Conservation (phyloP, 169 alveolate genomes). For the Eimeria sp. region DNA sequence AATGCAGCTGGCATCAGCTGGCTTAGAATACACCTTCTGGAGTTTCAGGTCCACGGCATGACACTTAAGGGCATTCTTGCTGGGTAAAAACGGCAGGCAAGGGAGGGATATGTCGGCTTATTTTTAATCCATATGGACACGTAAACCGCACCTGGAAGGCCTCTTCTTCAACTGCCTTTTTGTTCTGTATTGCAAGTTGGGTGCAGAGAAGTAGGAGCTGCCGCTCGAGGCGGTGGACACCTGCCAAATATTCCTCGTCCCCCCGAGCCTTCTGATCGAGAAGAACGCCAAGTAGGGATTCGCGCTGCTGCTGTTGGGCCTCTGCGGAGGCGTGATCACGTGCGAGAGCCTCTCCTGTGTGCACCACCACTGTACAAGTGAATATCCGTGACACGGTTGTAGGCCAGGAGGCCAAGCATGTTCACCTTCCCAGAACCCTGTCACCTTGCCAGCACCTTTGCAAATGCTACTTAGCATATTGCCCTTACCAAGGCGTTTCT, state of each 20-base stretch:
- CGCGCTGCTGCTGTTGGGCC: slow-evolving; percentile 61
- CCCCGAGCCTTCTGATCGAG: slow-evolving; percentile 62
- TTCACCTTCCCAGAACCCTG: neutral
- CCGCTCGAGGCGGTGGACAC: slow-evolving; percentile 66
- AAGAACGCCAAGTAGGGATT: slow-evolving; percentile 32
- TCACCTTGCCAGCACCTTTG: no score
- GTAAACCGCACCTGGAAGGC: slow-evolving; percentile 28
- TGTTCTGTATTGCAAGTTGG: slow-evolving; percentile 52
- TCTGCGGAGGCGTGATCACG: slow-evolving; percentile 26
- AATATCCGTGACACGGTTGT: neutral
- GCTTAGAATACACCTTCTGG: no score
- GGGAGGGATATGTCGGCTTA: neutral
- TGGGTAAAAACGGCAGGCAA: neutral
- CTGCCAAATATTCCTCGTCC: slow-evolving; percentile 57
- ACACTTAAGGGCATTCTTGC: neutral
- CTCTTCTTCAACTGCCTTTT: slow-evolving; percentile 43
- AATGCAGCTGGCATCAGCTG: neutral
- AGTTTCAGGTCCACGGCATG: no score
- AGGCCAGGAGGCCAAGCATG: neutral
- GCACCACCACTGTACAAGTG: neutral
- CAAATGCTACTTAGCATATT: neutral
- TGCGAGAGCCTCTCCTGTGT: slow-evolving; percentile 34
- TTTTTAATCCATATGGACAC: neutral
- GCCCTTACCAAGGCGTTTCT: slow-evolving; percentile 40
- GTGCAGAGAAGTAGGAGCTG: slow-evolving; percentile 62